These are phyloP conservation scores for Penicillium lagena DNA, from an alignment of 495 filamentous ascomycete genomes.

Conservation along the genomic window DNA sequence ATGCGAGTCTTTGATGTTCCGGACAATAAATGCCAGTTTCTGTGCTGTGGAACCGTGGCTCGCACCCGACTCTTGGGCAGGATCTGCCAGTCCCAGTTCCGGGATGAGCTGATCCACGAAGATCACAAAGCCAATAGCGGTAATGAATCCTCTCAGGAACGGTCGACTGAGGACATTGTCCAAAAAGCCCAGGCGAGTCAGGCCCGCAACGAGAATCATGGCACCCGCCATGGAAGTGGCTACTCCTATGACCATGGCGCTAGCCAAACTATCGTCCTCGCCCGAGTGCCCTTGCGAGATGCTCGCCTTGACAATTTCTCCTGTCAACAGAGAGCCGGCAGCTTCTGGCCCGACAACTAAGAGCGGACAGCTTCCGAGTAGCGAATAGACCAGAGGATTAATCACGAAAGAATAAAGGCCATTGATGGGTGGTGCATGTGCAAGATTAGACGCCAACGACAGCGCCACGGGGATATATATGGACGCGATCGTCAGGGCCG, in stretches of 20 bases:
- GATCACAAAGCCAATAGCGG: slow-evolving; percentile 92
- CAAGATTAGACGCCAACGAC: slow-evolving; percentile 88
- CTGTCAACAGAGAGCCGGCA: slow-evolving; percentile 83
- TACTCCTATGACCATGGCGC: slow-evolving; percentile 81
- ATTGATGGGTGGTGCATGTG: slow-evolving; percentile 87
- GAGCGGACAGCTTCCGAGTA: slow-evolving; percentile 83
- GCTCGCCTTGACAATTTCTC: slow-evolving; percentile 73
- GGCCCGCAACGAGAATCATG: slow-evolving; percentile 77
- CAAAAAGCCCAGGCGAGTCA: slow-evolving; percentile 84
- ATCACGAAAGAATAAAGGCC: slow-evolving; percentile 95
- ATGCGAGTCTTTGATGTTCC: slow-evolving; percentile 60
- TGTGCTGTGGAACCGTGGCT: slow-evolving; percentile 77
- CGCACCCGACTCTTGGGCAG: slow-evolving; percentile 52
- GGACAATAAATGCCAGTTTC: slow-evolving; percentile 74
- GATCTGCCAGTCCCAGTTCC: slow-evolving; percentile 69
- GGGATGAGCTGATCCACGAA: slow-evolving; percentile 91
- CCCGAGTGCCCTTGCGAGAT: slow-evolving; percentile 59
- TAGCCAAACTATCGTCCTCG: slow-evolving; percentile 64
- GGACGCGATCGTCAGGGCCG: slow-evolving; percentile 83
- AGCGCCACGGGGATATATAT: slow-evolving; percentile 98
- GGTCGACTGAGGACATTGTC: slow-evolving; percentile 92
- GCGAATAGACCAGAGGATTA: slow-evolving; percentile 82
- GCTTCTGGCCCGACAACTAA: slow-evolving; percentile 97
- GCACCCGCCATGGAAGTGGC: slow-evolving; percentile 81
- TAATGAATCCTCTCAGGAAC: slow-evolving; percentile 92